phyloP scores from a whole-genome alignment of 768 basidiomycete genomes.

The Russula olivacea region DNA sequence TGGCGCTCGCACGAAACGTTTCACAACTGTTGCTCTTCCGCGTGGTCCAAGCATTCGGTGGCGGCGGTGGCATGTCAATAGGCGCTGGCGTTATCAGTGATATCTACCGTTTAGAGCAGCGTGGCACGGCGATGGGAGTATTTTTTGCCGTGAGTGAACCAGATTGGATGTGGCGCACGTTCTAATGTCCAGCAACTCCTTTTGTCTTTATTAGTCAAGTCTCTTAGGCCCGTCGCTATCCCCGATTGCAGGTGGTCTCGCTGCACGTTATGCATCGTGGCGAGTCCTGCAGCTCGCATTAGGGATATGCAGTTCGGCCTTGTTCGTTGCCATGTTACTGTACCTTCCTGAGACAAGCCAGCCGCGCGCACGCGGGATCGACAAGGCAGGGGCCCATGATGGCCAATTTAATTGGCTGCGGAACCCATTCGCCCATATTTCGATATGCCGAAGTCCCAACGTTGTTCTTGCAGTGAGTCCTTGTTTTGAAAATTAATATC shows the following conservation, averaged over 20 bases:
- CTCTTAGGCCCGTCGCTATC: conserved; percentile 59
- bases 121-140: conserved; percentile 53
- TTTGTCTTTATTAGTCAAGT: conserved; percentile 36
- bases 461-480: conserved; percentile 45
- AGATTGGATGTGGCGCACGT: neutral
- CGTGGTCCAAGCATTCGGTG: conserved; percentile 60
- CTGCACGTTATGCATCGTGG: conserved; percentile 62
- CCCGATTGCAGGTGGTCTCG: conserved; percentile 51
- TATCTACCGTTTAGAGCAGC: conserved; percentile 58
- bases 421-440: conserved; percentile 52
- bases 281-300: conserved; percentile 49
- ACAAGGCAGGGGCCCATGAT: conserved; percentile 32
- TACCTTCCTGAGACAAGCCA: conserved; percentile 66
- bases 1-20: conserved; percentile 42
- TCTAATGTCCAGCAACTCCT: neutral
- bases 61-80: conserved; percentile 49
- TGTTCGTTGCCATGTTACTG: conserved; percentile 37
- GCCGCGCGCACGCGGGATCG: conserved; percentile 50
- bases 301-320: conserved; percentile 37
- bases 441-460: conserved; percentile 54
- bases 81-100: conserved; percentile 60
- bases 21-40: conserved; percentile 52
- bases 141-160: conserved; percentile 43
- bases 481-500: too few relatives aligned
- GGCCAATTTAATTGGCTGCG: conserved; percentile 38